Evolutionary conservation across 1,284 basidiomycete species (phyloP).

Genomic region (Marasmius tenuissimus): DNA sequence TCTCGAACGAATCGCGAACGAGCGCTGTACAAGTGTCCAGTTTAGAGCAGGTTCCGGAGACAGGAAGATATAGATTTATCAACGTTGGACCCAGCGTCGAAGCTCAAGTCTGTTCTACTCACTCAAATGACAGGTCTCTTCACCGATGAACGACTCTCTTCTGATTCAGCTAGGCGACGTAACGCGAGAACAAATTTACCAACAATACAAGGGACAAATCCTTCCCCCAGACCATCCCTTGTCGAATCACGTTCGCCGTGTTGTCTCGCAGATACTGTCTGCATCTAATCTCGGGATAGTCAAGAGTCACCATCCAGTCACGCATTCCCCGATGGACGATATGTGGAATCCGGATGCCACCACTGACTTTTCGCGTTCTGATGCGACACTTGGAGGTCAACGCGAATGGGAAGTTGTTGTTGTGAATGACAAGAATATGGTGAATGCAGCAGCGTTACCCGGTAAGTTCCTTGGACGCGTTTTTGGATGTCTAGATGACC

Average conservation of each 20-base stretch:
- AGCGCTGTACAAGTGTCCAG: constrained; percentile 36
- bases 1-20: background rate
- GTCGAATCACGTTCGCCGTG: constrained; percentile 63
- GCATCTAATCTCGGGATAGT: constrained; percentile 71
- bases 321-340: constrained; percentile 16
- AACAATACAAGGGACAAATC: constrained; percentile 56
- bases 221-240: constrained; percentile 72
- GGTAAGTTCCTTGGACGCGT: constrained; percentile 41
- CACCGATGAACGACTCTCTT: background rate
- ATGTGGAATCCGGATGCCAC: constrained; percentile 21
- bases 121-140: background rate
- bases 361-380: constrained; percentile 34
- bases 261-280: constrained; percentile 74
- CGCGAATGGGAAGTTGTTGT: constrained; percentile 79
- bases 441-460: constrained; percentile 83
- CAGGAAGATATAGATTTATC: constrained; percentile 86
- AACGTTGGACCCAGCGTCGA: constrained; percentile 66
- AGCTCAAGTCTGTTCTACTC: constrained; percentile 36
- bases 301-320: constrained; percentile 26
- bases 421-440: constrained; percentile 69
- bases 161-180: constrained; percentile 49
- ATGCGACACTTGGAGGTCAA: constrained; percentile 21
- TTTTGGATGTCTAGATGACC: background rate
- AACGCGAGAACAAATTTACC: constrained; percentile 50
- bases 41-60: constrained; percentile 79